phyloP scores from a whole-genome alignment of 176 grass and related monocot species.

The Poa pratensis region DNA sequence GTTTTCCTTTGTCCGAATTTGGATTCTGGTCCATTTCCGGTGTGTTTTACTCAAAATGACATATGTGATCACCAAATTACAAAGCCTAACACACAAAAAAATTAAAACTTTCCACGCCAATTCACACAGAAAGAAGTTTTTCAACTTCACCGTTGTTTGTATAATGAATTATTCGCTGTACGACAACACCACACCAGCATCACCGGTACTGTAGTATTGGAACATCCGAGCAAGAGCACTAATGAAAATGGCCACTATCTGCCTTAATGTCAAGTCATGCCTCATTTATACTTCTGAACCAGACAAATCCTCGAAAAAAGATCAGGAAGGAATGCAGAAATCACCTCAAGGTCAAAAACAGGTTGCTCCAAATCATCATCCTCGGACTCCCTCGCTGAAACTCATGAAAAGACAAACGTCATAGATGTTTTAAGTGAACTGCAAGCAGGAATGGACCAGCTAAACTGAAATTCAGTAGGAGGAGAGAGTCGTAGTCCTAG shows the following conservation, averaged over 20 bases:
- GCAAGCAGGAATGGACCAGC: neutral
- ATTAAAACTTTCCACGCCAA: too few relatives aligned
- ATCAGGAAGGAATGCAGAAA: neutral
- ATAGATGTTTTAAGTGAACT: slow-evolving; percentile 8
- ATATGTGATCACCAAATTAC: too few relatives aligned
- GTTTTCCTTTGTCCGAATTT: too few relatives aligned
- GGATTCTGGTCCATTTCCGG: too few relatives aligned
- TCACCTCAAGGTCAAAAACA: slow-evolving; percentile 72
- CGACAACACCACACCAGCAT: too few relatives aligned
- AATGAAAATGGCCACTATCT: neutral
- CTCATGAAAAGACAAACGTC: neutral
- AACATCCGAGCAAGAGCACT: neutral
- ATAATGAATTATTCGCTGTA: too few relatives aligned
- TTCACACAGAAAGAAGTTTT: too few relatives aligned
- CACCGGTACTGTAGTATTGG: neutral
- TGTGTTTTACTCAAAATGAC: too few relatives aligned
- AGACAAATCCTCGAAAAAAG: neutral
- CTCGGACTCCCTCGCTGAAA: slow-evolving; percentile 52
- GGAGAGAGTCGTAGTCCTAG: neutral
- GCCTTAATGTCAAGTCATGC: too few relatives aligned
- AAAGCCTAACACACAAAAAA: too few relatives aligned
- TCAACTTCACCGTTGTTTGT: too few relatives aligned
- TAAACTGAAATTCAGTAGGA: neutral
- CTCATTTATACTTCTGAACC: neutral
- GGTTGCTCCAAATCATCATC: slow-evolving; percentile 73